A percentile compares a stretch with the other conserved stretches of the same genome.
Conservation (phyloP, 371 early-diverging fungal species). For the Apophysomyces trapeziformis region DNA sequence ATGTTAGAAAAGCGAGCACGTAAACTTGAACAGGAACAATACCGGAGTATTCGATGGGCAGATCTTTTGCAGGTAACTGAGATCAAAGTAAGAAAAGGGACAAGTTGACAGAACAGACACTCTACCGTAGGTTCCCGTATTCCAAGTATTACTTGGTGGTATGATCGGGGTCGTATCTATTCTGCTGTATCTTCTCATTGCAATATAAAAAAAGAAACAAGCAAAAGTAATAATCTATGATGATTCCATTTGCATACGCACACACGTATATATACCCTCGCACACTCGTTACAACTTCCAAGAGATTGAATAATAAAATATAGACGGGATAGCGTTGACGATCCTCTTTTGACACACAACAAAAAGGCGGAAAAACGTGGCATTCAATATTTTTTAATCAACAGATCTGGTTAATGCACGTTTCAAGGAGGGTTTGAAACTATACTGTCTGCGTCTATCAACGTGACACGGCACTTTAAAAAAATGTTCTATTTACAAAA, state of each 20-base stretch:
- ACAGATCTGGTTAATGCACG: not conserved
- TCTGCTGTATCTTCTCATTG: conserved; percentile 25
- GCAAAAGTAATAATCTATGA: conserved; percentile 1
- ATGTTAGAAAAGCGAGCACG: conserved; percentile 15
- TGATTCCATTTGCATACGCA: not conserved
- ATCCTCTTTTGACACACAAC: not conserved
- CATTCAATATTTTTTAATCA: not conserved
- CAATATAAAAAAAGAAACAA: conserved; percentile 10
- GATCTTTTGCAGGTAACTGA: conserved; percentile 25
- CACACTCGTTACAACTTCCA: not conserved
- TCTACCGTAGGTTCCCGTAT: conserved; percentile 16
- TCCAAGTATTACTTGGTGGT: conserved; percentile 23
- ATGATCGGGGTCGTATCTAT: conserved; percentile 26
- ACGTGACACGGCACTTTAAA: not conserved
- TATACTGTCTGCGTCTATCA: not conserved
- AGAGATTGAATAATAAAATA: not conserved
- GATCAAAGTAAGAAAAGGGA: not conserved
- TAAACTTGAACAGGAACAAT: conserved; percentile 1
- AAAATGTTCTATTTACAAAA: not conserved
- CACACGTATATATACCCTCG: not conserved
- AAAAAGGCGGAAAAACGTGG: not conserved
- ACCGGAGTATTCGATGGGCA: not conserved
- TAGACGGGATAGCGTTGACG: conserved; percentile 4
- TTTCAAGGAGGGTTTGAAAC: not conserved
- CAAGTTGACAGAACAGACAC: not conserved